A percentile compares a stretch with the other conserved stretches of the same genome.
Conservation (phyloP, 2,329 filamentous ascomycete species). For the Fusarium caatingaense region DNA sequence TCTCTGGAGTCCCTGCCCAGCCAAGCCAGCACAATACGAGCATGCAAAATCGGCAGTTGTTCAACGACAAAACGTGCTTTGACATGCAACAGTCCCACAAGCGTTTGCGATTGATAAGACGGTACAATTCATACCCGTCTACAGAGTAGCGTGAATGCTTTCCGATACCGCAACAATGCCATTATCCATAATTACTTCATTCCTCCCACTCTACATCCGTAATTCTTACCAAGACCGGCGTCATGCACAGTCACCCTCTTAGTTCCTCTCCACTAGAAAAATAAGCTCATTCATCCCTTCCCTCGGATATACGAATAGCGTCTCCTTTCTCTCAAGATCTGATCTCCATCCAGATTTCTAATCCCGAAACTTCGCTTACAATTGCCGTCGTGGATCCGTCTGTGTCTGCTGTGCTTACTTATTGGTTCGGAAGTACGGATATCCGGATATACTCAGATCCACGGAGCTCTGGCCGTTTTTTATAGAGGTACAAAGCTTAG, state of each 20-base stretch:
- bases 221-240: neutral
- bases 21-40: too few species aligned
- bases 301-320: conserved; percentile 16
- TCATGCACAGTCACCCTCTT: neutral
- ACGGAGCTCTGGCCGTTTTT: neutral
- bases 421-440: conserved; percentile 30
- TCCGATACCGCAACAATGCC: neutral
- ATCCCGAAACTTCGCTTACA: conserved; percentile 1
- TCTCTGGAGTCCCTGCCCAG: too few species aligned
- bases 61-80: neutral
- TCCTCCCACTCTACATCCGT: neutral
- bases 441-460: conserved; percentile 10
- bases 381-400: neutral
- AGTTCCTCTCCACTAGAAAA: neutral
- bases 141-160: neutral
- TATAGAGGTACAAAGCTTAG: conserved; percentile 14
- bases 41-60: neutral
- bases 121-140: neutral
- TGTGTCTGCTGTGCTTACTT: neutral
- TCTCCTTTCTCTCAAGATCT: neutral
- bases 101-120: neutral
- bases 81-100: neutral
- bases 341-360: conserved; percentile 11
- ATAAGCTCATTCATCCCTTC: neutral
- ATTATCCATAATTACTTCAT: neutral